Conservation (phyloP, 805 yeast genomes). For the Scheffersomyces lignosus region DNA sequence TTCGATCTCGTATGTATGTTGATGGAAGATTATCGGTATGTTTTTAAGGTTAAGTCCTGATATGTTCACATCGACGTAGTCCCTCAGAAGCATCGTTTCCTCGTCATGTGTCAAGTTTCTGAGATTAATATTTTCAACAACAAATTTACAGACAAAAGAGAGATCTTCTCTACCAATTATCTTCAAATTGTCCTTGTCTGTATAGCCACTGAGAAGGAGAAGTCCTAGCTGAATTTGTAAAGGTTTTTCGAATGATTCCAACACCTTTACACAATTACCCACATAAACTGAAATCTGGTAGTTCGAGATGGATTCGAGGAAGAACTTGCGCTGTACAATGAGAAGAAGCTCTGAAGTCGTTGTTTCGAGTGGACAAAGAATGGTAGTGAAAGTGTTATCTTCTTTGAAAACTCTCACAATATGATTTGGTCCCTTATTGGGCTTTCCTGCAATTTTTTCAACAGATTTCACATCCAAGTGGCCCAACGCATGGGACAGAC, state of each 20-base stretch:
- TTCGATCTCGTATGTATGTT: conserved; percentile 77
- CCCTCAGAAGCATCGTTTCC: conserved; percentile 62
- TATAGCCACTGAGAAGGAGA: conserved; percentile 73
- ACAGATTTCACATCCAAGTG: conserved; percentile 6
- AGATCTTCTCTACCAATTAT: conserved; percentile 83
- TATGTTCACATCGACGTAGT: conserved; percentile 72
- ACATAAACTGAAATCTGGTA: conserved; percentile 73
- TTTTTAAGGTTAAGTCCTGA: conserved; percentile 74
- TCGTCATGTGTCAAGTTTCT: conserved; percentile 66
- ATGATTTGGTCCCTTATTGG: conserved; percentile 40
- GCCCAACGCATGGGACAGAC: conserved; percentile 15
- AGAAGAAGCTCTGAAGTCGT: conserved; percentile 73
- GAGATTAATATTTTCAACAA: conserved; percentile 61
- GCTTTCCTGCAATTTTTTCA: conserved; percentile 9
- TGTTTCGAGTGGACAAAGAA: conserved; percentile 76
- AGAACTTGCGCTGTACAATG: conserved; percentile 74
- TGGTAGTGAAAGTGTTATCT: conserved; percentile 82
- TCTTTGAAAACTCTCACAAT: conserved; percentile 75
- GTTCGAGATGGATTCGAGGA: conserved; percentile 66
- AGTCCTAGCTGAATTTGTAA: conserved; percentile 73
- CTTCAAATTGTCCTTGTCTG: conserved; percentile 71
- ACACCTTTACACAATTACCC: conserved; percentile 72
- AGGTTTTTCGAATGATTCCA: conserved; percentile 74
- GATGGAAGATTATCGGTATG: conserved; percentile 80
- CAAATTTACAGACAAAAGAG: conserved; percentile 78